phyloP scores from a whole-genome alignment of 495 filamentous ascomycete species.

The Jackrogersella multiformis region DNA sequence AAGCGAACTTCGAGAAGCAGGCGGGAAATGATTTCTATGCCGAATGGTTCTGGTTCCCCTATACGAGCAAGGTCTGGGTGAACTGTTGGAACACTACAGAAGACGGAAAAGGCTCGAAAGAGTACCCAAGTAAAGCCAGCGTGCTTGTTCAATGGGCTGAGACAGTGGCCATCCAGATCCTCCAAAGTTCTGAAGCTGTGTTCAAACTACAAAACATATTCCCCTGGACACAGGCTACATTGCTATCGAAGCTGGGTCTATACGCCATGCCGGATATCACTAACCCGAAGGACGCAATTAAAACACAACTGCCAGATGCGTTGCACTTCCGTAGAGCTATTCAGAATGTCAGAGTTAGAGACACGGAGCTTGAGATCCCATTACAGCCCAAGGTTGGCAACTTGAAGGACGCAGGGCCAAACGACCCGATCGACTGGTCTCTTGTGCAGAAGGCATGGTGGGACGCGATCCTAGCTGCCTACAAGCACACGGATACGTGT shows the following conservation, averaged over 20 bases:
- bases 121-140: conserved; percentile 53
- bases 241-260: conserved; percentile 52
- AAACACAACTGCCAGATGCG: conserved; percentile 58
- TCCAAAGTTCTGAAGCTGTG: conserved; percentile 30
- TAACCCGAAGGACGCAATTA: conserved; percentile 43
- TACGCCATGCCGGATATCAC: conserved; percentile 42
- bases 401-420: conserved; percentile 33
- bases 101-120: conserved; percentile 45
- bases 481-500: conserved; percentile 49
- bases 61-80: conserved; percentile 56
- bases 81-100: conserved; percentile 59
- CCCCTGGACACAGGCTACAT: conserved; percentile 32
- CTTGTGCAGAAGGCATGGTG: conserved; percentile 61
- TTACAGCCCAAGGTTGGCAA: conserved; percentile 46
- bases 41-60: conserved; percentile 67
- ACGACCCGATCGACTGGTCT: conserved; percentile 52
- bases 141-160: conserved; percentile 58
- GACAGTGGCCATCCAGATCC: conserved; percentile 34
- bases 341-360: conserved; percentile 63
- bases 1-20: conserved; percentile 47
- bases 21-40: conserved; percentile 58
- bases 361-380: conserved; percentile 61
- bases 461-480: conserved; percentile 60
- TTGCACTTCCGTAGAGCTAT: conserved; percentile 64
- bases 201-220: conserved; percentile 34